Evolutionary conservation across 176 grass and related monocot species (phyloP), one percentile per base, ranked within the genome.

Genomic region (Cenchrus fungigraminus): DNA sequence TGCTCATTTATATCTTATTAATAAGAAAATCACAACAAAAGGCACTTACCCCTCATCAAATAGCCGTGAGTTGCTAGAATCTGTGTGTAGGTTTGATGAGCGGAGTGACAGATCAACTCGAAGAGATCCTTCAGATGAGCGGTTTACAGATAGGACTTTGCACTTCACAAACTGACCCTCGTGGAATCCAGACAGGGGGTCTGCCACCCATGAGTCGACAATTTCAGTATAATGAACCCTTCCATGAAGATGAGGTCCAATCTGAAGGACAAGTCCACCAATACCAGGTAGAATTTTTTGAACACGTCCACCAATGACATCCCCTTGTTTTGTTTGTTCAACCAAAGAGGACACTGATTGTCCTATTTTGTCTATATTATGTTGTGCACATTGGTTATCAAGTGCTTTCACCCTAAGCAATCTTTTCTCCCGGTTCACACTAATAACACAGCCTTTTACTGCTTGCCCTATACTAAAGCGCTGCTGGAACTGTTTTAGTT

Each of bases 91-190:
- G 46, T 90, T 84, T 70, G 92, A 95, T 84, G 75, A 73, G 49
- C 96, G 89, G 15, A 98, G 87, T 84, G 96, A 98, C 54, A 98
- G 79, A 67, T 98, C 93, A 86, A 95, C 91, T 57, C 94, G 91
- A 81, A 95, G 22, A 68, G 65, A 85, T 89, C 93, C 93, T 87
- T 90, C 96, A 63, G 83, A 87, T 40, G 89, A 92, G 50, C 83
- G 93, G 69, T 64, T 79, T 83, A 95, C 83, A 78, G 91, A 74
- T 16, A 98, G 66, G 49, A 95, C 90, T 89, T 87, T 98, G 79
- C 93, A 92, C 81, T 98, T 98, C 73, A 98, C 96, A 87, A 98
- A 98, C 57, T 98, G 93, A 0, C 96, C 93, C 80, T 98, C 96
- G 31, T 81, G 85, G 81, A 92, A 95, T 77, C 86, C 81, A 87